These are phyloP conservation scores for Inosperma sp. DNA, from an alignment of 768 basidiomycete genomes.

Conservation along the genomic window DNA sequence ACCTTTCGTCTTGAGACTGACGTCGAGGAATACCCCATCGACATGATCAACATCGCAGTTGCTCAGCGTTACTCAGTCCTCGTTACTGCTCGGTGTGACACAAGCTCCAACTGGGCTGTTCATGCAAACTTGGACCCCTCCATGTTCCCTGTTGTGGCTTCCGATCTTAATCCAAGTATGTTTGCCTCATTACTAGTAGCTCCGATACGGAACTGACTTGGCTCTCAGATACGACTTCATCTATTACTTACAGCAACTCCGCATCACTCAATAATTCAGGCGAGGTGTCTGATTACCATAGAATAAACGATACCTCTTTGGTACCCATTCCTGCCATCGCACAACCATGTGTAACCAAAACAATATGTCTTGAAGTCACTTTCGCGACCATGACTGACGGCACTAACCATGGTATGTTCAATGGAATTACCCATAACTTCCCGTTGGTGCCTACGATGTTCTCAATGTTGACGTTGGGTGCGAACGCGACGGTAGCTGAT, in stretches of 20 bases:
- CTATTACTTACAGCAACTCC: constrained; percentile 64
- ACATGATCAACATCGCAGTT: constrained; percentile 68
- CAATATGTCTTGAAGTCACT: constrained; percentile 62
- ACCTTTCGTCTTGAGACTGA: constrained; percentile 51
- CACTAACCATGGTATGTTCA: constrained; percentile 75
- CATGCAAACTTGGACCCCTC: constrained; percentile 84
- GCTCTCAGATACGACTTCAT: constrained; percentile 74
- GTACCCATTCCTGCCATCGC: constrained; percentile 56
- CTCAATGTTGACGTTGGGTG: constrained; percentile 70
- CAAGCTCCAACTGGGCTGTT: constrained; percentile 77
- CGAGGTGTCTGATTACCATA: constrained; percentile 50
- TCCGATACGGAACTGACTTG: background rate
- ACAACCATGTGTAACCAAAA: constrained; percentile 48
- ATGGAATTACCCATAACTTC: constrained; percentile 62
- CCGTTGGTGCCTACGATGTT: constrained; percentile 74
- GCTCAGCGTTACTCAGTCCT: constrained; percentile 93
- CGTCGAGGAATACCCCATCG: constrained; percentile 64
- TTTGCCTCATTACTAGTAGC: background rate
- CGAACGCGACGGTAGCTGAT: constrained; percentile 53
- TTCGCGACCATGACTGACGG: constrained; percentile 87
- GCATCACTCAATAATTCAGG: constrained; percentile 50
- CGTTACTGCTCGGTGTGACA: constrained; percentile 85
- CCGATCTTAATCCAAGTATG: constrained; percentile 68
- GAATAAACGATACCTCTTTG: constrained; percentile 62
- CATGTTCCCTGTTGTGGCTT: constrained; percentile 85